Percentiles rank a stretch among this genome's conserved stretches.
phyloP scores from a whole-genome alignment of 148 eudicot genomes.

The Chenopodium album region DNA sequence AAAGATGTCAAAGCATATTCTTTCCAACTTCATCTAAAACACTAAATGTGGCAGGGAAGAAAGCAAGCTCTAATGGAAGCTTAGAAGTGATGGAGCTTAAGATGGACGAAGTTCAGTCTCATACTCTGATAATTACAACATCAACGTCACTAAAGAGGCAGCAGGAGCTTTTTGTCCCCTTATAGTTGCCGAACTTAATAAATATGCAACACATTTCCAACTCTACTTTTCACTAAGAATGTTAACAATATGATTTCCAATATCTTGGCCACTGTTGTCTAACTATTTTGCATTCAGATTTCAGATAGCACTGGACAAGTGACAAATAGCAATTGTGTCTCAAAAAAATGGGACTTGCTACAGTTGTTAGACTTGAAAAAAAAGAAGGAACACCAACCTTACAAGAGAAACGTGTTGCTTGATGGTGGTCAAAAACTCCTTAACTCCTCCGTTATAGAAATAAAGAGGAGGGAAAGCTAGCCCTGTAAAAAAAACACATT shows the following conservation, averaged over 20 bases:
- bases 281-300: neutral
- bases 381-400: slow-evolving; percentile 44
- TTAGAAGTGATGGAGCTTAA: neutral
- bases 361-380: neutral
- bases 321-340: neutral
- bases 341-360: neutral
- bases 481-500: slow-evolving; percentile 42
- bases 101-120: too few relatives aligned
- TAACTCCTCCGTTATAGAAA: slow-evolving; percentile 92
- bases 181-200: neutral
- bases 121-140: neutral
- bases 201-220: neutral
- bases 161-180: neutral
- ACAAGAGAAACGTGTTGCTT: slow-evolving; percentile 81
- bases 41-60: neutral
- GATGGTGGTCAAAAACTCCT: slow-evolving; percentile 78
- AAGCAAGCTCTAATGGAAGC: neutral
- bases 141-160: neutral
- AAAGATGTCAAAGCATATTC: neutral
- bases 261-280: neutral
- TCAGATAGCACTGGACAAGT: neutral
- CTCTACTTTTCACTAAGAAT: neutral
- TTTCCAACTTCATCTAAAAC: neutral
- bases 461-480: slow-evolving; percentile 94
- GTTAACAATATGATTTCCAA: neutral